A percentile compares a stretch with the other conserved stretches of the same genome.
Evolutionary conservation across 805 yeast genomes (phyloP).

Genomic region (Barnettozyma pratensis): DNA sequence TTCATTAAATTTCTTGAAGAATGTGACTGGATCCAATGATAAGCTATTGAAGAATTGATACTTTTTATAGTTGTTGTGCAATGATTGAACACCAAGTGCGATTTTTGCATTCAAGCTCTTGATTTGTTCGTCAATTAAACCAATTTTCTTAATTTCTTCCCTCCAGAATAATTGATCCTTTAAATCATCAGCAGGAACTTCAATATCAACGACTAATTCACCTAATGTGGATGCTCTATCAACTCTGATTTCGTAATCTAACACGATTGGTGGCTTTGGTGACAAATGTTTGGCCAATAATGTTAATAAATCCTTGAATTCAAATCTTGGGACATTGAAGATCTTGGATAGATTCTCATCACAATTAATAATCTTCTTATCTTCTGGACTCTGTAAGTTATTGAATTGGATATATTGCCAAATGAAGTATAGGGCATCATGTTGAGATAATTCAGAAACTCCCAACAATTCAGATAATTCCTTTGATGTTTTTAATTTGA

Average conservation of each 20-base stretch:
- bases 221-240: conserved; percentile 76
- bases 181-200: conserved; percentile 41
- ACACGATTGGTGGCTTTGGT: conserved; percentile 75
- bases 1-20: conserved; percentile 67
- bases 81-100: conserved; percentile 42
- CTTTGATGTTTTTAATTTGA: conserved; percentile 57
- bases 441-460: conserved; percentile 72
- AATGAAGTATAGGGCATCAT: conserved; percentile 71
- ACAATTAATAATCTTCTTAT: conserved; percentile 47
- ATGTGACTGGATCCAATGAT: conserved; percentile 79
- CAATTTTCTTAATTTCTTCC: conserved; percentile 27
- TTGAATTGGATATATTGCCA: conserved; percentile 79
- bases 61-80: conserved; percentile 52
- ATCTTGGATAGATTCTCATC: conserved; percentile 41
- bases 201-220: conserved; percentile 72
- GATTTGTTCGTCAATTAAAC: conserved; percentile 26
- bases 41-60: conserved; percentile 80
- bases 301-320: conserved; percentile 70
- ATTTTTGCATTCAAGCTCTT: conserved; percentile 28
- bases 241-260: conserved; percentile 74
- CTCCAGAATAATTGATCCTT: conserved; percentile 24
- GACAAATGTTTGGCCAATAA: conserved; percentile 58
- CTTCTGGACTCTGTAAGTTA: conserved; percentile 53
- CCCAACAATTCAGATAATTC: conserved; percentile 71
- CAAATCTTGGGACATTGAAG: conserved; percentile 46